Base-by-base conservation (phyloP, 2,329 filamentous ascomycete species). In the Daldinia eschscholtzii region DNA sequence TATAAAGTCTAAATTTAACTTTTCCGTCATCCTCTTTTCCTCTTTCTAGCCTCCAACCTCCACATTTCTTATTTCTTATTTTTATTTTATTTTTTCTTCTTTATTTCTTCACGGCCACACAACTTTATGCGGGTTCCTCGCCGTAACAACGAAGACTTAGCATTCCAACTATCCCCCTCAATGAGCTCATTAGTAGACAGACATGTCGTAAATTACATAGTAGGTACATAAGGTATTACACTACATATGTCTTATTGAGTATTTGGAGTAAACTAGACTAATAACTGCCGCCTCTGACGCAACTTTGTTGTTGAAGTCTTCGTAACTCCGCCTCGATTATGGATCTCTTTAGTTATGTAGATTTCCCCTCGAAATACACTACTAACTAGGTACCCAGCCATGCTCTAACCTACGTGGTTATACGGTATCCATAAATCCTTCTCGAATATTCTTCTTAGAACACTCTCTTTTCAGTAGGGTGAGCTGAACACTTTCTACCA, bases 1-100 rank as follows among this genome's bases (percentile, higher is more conserved):
- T 35, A 23, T 48, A n/a, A 37, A 48, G 30, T 59, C 57, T 59
- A 59, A 59, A 59, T 59, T 59, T 59, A 59, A 48, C 57, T 35
- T 26, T 37, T 20, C 42, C 42, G 26, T 30, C 23, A 42, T 57
- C 55, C 37, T 57, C n/a, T 30, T 28, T 30, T 57, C n/a, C 10
- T 57, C 23, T 39, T 39, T 39, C 33, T 18, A n/a, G 12, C 35
- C 35, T 39, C 37, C 35, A 57, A 18, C 55, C 55, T 57, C 37
- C 52, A 55, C 33, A 23, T 3, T 53, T 55, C n/a, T 35, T 18
- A 9, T 35, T 35, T 35, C 6, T 35, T 9, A 1, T 35, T 9
- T 6, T 48, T 48, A 26, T 10, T 6, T 30, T 26, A 20, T 42
- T 35, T 9, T 6, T 48, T 48, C 23, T 10, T 6, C 52, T 26